A percentile compares a stretch with the other conserved stretches of the same genome.
Evolutionary conservation across 441 rosid genomes (phyloP).

Genomic region (Melastoma candidum): DNA sequence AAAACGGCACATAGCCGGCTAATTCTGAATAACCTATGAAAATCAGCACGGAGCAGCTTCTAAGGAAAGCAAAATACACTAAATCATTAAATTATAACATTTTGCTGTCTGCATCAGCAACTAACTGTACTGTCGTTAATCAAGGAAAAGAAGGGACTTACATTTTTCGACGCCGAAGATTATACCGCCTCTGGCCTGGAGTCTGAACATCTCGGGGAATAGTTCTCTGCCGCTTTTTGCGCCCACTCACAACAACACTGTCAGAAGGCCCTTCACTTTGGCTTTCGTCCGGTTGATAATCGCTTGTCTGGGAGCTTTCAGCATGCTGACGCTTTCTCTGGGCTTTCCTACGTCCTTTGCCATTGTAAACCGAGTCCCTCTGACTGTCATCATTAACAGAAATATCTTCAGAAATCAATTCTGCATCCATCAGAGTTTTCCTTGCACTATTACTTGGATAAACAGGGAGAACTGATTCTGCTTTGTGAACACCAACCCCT

Average conservation of each 20-base stretch:
- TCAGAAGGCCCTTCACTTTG: conserved; percentile 62
- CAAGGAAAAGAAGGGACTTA: conserved; percentile 24
- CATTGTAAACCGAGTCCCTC: too few relatives aligned
- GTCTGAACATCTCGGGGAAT: conserved; percentile 27
- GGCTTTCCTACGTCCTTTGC: too few relatives aligned
- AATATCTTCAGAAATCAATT: too few relatives aligned
- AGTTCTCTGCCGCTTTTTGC: conserved; percentile 51
- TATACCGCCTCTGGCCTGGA: conserved; percentile 61
- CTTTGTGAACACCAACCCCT: conserved; percentile 38
- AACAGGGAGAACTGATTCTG: conserved; percentile 31
- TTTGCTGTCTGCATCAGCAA: too few relatives aligned
- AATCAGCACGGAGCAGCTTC: too few relatives aligned
- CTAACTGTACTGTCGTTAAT: too few relatives aligned
- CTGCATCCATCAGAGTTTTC: conserved; percentile 12
- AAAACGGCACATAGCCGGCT: too few relatives aligned
- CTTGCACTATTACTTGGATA: conserved; percentile 21
- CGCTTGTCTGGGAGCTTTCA: conserved; percentile 30
- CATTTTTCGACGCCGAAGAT: conserved; percentile 66
- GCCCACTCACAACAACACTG: conserved; percentile 51
- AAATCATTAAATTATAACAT: too few relatives aligned
- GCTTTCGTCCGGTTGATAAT: conserved; percentile 41
- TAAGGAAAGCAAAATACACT: too few relatives aligned
- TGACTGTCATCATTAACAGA: too few relatives aligned
- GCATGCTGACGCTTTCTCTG: conserved; percentile 31
- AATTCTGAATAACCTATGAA: too few relatives aligned